These are phyloP conservation scores for Chrysanthemum makinoi DNA, from an alignment of 129 eudicot genomes.

Conservation along the genomic window DNA sequence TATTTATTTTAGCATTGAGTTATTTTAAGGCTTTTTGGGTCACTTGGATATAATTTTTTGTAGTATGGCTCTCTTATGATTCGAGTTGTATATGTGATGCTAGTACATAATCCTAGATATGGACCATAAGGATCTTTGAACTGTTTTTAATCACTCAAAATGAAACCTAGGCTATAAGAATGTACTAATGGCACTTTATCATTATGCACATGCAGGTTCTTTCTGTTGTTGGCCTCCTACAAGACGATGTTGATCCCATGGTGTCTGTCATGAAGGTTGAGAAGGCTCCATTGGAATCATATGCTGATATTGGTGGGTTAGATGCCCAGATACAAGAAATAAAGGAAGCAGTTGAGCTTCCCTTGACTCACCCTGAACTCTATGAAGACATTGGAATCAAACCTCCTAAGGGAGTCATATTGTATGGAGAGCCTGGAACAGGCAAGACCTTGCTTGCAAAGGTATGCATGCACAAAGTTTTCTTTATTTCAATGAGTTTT, in stretches of 20 bases:
- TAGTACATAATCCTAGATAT: background rate
- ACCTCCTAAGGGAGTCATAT: conserved; percentile 98
- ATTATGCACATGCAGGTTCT: conserved; percentile 54
- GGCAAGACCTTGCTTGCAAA: conserved; percentile 97
- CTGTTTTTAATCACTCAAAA: background rate
- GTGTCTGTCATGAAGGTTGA: conserved; percentile 99
- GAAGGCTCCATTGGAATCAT: conserved; percentile 96
- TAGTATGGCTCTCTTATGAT: background rate
- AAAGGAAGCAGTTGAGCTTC: conserved; percentile 98
- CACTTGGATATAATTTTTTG: background rate
- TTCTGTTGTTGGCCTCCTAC: conserved; percentile 96
- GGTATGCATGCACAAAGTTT: conserved; percentile 39
- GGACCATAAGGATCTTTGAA: background rate
- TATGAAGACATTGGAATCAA: conserved; percentile 97
- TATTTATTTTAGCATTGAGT: no score
- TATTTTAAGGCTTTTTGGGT: background rate
- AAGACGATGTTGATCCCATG: conserved; percentile 98
- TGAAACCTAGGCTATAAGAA: background rate
- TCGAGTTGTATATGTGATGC: background rate
- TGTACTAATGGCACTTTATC: conserved; percentile 2
- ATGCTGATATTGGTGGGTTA: conserved; percentile 96
- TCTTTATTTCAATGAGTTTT: background rate
- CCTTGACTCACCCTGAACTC: conserved; percentile 92
- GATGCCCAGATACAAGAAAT: conserved; percentile 99
- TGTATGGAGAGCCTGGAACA: conserved; percentile 99